These are phyloP conservation scores for Aspergillus phoenicis DNA, from an alignment of 2,329 filamentous ascomycete species.

Conservation along the genomic window DNA sequence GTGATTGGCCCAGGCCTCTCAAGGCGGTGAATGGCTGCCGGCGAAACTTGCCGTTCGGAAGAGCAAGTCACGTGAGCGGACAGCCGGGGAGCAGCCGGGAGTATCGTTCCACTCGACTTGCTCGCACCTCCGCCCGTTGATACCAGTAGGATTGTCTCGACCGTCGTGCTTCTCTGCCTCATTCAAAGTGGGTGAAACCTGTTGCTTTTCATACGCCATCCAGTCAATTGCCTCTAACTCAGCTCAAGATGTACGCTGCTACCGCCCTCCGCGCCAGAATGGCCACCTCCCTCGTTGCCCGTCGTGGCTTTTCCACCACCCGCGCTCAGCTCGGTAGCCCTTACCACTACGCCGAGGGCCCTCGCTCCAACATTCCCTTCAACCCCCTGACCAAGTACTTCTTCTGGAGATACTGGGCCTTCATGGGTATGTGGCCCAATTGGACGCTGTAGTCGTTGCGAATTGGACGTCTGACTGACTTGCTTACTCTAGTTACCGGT, in stretches of 20 bases:
- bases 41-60: conserved; percentile 22
- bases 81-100: conserved; percentile 15
- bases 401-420: conserved; percentile 77
- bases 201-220: not conserved
- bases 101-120: conserved; percentile 26
- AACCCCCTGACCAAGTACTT: conserved; percentile 91
- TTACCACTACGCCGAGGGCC: conserved; percentile 98
- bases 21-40: conserved; percentile 17
- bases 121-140: conserved; percentile 22
- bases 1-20: conserved; percentile 20
- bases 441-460: not conserved
- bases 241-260: conserved; percentile 74
- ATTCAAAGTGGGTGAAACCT: conserved; percentile 35
- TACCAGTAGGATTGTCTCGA: conserved; percentile 18
- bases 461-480: conserved; percentile 40
- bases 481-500: conserved; percentile 52
- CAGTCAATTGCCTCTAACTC: conserved; percentile 45
- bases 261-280: conserved; percentile 63
- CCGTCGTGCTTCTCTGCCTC: conserved; percentile 27
- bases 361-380: conserved; percentile 94
- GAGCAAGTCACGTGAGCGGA: conserved; percentile 14
- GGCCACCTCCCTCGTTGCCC: conserved; percentile 71
- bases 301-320: conserved; percentile 93
- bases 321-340: conserved; percentile 82
- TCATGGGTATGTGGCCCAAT: conserved; percentile 61